Base-by-base conservation (phyloP, 2,329 filamentous ascomycete genomes). In the Passalora sequoiae region DNA sequence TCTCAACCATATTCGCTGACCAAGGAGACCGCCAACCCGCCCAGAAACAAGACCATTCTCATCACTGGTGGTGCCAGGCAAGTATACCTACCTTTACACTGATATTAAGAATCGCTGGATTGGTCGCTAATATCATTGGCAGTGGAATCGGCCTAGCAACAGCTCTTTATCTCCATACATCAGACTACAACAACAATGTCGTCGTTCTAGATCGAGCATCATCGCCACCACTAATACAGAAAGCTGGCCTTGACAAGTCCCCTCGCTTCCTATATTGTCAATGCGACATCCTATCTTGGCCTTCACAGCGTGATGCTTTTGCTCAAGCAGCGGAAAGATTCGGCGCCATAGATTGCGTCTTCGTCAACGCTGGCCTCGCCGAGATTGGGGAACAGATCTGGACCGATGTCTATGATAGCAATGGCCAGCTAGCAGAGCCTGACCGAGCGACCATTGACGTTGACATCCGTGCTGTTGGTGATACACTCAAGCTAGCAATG, bases 321-420 rank as follows among this genome's bases (percentile, higher is more conserved):
- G 63, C 66, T 46, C 57, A 57, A 5, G 68, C 65, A 2, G 54
- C 68, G 39, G 38, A 56, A 5, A 65, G 65, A 20, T 74, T 73
- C 55, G 66, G 66, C 5, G 58, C 62, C 7, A 68, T 74, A 30
- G 69, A 71, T 40, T 60, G 60, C 28, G 70, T 74, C 10, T 75
- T 72, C 49, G 68, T 73, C 35, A 74, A 74, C 40, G 71, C 72
- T 4, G 72, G 72, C 0, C 68, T 74, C 17, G 63, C 68, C 20
- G 72, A 75, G 49, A 63, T 69, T 37, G 62, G 62, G 29, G 71
- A 74, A 35, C 70, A 74, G 48, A 72, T 75, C 57, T 75, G 73
- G 61, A 67, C 62, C 4, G 69, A 73, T 38, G 61, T 66, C 6
- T 38, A 69, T 4, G 70, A 73, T 38, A 45, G 30, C 0, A 42